Base-by-base conservation (phyloP, 257 asterid species). In the Nyctanthes arbortristis region DNA sequence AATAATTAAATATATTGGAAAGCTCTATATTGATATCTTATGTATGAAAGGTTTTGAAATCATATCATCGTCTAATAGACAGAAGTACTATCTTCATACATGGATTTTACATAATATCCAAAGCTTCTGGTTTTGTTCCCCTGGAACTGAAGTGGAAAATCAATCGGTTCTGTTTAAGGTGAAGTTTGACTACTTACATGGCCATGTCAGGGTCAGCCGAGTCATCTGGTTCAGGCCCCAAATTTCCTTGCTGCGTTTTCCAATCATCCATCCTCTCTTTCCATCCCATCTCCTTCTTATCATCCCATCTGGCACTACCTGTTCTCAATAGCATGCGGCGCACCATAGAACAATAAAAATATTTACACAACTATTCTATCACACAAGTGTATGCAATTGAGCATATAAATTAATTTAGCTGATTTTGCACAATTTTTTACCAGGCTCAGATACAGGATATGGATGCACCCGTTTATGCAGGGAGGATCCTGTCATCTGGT, bases 231-330 rank as follows among this genome's bases (percentile, higher is more conserved):
- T 93, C 98, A 5, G 73, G 61, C 62, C 92, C 93, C 77, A 80
- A 62, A 68, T 87, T 87, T 25, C 96, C 96, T 81, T 90, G 97
- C 75, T 92, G 97, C 88, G 60, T 47, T 87, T 92, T 90, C 97
- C 98, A 88, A n/a, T 93, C 96, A 62, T 90, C 96, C 98, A 87
- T 93, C 69, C 97, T 88, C 60, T 93, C 98, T 75, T 88, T 89
- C 98, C 97, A 90, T 55, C 88, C 88, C 79, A 86, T 71, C 31
- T 88, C 98, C 73, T 83, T 90, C 84, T 72, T 84, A 14, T 87
- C 95, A 77, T 92, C 97, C 95, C 96, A 93, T 85, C 87, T 81
- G 73, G 80, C 93, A 80, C 90, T 90, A 75, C 90, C 92, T 90
- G 79, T 52, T 52, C 27, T 52, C 65, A 59, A 66, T 36, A 61